Conservation (phyloP, 257 asterid species). For the Eustoma russellianum region DNA sequence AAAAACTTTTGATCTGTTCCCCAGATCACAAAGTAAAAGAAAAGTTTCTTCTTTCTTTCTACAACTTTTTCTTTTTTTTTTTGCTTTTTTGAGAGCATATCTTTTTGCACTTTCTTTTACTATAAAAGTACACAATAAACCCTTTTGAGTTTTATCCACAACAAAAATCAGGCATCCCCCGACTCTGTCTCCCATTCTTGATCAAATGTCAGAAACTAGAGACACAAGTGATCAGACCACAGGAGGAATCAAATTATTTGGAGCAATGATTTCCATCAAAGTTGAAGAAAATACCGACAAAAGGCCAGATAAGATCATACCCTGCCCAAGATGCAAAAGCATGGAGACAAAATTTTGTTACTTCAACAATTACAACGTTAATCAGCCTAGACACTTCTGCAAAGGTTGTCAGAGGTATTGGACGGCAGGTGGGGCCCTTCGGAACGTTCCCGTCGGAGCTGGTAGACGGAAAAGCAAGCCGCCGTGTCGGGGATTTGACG, state of each 20-base stretch:
- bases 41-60: too few species aligned
- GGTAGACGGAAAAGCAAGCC: slow-evolving; percentile 77
- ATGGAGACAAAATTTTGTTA: slow-evolving; percentile 85
- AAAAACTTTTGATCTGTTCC: slow-evolving; percentile 7
- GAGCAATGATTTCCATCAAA: background rate
- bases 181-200: too few species aligned
- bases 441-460: slow-evolving; percentile 82
- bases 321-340: slow-evolving; percentile 81
- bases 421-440: slow-evolving; percentile 87
- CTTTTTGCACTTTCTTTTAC: too few species aligned
- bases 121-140: too few species aligned
- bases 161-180: too few species aligned
- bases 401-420: slow-evolving; percentile 81
- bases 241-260: too few species aligned
- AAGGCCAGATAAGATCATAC: slow-evolving; percentile 73
- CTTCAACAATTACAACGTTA: slow-evolving; percentile 79
- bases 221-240: too few species aligned
- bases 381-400: slow-evolving; percentile 84
- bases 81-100: too few species aligned
- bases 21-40: background rate
- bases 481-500: slow-evolving; percentile 29
- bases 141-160: too few species aligned
- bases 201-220: too few species aligned
- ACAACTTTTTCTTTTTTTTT: too few species aligned
- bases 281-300: slow-evolving; percentile 20